These are phyloP conservation scores for Dichotomocladium elegans DNA, from an alignment of 371 early-diverging fungal species.

Conservation along the genomic window DNA sequence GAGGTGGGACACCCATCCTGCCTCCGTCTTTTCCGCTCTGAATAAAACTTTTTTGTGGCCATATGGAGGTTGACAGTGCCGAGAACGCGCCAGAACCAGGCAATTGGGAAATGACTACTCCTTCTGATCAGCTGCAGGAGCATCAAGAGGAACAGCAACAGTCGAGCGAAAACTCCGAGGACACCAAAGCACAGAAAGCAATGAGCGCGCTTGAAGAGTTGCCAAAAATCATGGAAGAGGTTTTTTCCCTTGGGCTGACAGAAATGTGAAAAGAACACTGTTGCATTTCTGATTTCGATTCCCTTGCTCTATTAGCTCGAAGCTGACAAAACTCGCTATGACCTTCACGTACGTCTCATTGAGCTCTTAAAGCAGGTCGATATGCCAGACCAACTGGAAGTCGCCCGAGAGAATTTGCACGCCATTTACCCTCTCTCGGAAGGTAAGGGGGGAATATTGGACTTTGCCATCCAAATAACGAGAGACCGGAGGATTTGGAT, in stretches of 20 bases:
- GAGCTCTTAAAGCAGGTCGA: constrained; percentile 17
- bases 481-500: background rate
- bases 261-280: background rate
- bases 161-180: background rate
- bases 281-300: background rate
- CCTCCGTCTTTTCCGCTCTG: no score
- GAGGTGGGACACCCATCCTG: no score
- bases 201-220: constrained; percentile 22
- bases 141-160: background rate
- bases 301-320: constrained; percentile 14
- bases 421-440: constrained; percentile 57
- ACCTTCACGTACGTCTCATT: constrained; percentile 29
- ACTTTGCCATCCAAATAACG: background rate
- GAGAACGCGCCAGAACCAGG: no score
- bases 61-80: no score
- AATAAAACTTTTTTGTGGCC: no score
- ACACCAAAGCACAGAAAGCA: constrained; percentile 2
- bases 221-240: constrained; percentile 24
- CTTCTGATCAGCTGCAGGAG: background rate
- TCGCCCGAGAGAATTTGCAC: constrained; percentile 52
- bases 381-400: constrained; percentile 42
- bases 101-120: constrained; percentile 1
- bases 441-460: constrained; percentile 26
- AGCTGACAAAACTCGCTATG: constrained; percentile 31
- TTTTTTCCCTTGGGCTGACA: background rate